These are phyloP conservation scores for Erodium maritimum DNA, from an alignment of 345 rosid genomes.

Conservation along the genomic window DNA sequence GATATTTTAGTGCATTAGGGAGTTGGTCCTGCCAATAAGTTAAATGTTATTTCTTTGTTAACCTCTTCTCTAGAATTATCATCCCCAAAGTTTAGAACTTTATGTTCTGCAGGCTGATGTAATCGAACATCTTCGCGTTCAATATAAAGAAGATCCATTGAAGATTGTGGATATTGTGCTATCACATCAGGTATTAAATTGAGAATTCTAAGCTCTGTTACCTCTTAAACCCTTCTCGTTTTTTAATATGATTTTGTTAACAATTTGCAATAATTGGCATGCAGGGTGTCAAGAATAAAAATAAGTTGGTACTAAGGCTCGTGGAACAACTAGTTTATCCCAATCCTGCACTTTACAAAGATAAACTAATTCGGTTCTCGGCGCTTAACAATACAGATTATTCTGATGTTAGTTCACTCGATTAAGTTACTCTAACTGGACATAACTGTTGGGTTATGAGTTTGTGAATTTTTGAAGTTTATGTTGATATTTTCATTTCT, in stretches of 20 bases:
- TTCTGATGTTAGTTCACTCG: conserved; percentile 65
- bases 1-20: not conserved
- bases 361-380: conserved; percentile 81
- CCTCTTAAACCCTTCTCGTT: conserved; percentile 1
- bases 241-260: not conserved
- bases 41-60: not conserved
- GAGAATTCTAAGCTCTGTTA: not conserved
- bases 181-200: conserved; percentile 80
- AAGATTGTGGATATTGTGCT: conserved; percentile 93
- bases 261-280: conserved; percentile 5
- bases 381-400: conserved; percentile 81
- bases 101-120: conserved; percentile 74
- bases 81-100: not conserved
- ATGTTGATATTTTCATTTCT: too few species aligned
- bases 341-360: conserved; percentile 98
- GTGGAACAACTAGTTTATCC: conserved; percentile 99
- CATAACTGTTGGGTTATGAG: not conserved
- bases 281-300: conserved; percentile 90
- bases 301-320: conserved; percentile 74
- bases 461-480: not conserved
- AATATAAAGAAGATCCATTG: conserved; percentile 82
- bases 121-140: conserved; percentile 90
- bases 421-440: conserved; percentile 6
- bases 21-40: not conserved
- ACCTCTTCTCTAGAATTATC: not conserved